Conservation (phyloP, 1,284 basidiomycete species). For the Irpex sp. region DNA sequence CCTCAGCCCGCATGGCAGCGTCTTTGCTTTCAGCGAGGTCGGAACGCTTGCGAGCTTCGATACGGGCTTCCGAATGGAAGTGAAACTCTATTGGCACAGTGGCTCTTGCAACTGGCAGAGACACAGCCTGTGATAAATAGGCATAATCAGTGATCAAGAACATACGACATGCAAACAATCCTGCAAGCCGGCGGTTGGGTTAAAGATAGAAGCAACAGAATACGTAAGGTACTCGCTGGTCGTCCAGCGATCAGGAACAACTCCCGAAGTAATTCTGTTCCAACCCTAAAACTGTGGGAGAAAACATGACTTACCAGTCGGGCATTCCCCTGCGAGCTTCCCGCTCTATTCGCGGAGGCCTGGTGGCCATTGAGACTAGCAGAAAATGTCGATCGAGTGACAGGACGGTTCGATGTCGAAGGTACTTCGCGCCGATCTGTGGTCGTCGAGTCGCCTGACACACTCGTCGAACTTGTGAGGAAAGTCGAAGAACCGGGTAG, state of each 20-base stretch:
- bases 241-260: background rate
- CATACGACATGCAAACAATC: background rate
- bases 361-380: constrained; percentile 7
- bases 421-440: constrained; percentile 9
- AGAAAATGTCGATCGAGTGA: constrained; percentile 8
- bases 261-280: background rate
- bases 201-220: background rate
- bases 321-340: background rate
- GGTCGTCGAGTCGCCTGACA: constrained; percentile 20
- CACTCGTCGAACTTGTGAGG: constrained; percentile 9
- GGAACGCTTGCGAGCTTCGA: constrained; percentile 34
- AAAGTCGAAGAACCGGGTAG: background rate
- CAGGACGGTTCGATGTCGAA: background rate
- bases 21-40: constrained; percentile 7
- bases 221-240: background rate
- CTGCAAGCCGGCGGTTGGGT: constrained; percentile 1
- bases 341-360: background rate
- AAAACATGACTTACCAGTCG: background rate
- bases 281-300: constrained; percentile 1
- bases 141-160: background rate
- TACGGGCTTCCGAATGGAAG: constrained; percentile 43
- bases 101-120: constrained; percentile 25
- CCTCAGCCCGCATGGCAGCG: constrained; percentile 14
- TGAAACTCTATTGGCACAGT: constrained; percentile 49
- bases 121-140: constrained; percentile 20